A percentile compares a stretch with the other conserved stretches of the same genome.
Evolutionary conservation across 2,329 filamentous ascomycete species (phyloP).

Genomic region (Stagonosporopsis rhizophila): DNA sequence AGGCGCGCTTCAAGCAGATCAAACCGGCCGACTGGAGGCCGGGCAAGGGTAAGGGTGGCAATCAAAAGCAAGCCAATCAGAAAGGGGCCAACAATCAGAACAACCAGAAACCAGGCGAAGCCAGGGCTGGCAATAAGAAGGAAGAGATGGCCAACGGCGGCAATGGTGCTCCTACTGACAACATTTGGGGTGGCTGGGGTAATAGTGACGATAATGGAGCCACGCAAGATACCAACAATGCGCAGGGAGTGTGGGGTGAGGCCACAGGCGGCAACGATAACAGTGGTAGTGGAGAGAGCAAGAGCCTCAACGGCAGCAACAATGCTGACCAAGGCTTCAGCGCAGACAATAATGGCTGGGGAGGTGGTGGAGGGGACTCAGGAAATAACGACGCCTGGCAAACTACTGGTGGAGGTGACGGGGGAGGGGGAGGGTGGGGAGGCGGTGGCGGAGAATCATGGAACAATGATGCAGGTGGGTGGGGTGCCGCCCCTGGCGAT

Average conservation of each 20-base stretch:
- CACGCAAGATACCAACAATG: neutral
- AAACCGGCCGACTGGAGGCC: conserved; percentile 36
- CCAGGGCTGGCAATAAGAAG: conserved; percentile 17
- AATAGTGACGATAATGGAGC: neutral
- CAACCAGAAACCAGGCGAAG: conserved; percentile 19
- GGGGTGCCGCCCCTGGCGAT: no score
- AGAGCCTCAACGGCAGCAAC: neutral
- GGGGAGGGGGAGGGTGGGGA: no score
- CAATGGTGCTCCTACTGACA: neutral
- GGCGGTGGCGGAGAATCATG: no score
- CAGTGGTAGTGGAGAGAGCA: neutral
- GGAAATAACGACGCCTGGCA: no score
- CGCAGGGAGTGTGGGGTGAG: neutral
- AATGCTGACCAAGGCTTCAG: neutral
- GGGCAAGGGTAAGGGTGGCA: conserved; percentile 23
- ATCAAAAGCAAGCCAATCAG: conserved; percentile 24
- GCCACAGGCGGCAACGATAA: neutral
- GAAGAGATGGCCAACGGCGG: neutral
- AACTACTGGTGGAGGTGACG: no score
- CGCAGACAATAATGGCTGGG: neutral
- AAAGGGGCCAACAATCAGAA: conserved; percentile 20
- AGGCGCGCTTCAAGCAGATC: conserved; percentile 46
- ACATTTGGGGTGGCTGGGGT: neutral
- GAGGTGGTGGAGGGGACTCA: no score
- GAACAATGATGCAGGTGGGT: no score